Evolutionary conservation across 2,329 filamentous ascomycete species (phyloP).

Genomic region (Westerdykella sp.): DNA sequence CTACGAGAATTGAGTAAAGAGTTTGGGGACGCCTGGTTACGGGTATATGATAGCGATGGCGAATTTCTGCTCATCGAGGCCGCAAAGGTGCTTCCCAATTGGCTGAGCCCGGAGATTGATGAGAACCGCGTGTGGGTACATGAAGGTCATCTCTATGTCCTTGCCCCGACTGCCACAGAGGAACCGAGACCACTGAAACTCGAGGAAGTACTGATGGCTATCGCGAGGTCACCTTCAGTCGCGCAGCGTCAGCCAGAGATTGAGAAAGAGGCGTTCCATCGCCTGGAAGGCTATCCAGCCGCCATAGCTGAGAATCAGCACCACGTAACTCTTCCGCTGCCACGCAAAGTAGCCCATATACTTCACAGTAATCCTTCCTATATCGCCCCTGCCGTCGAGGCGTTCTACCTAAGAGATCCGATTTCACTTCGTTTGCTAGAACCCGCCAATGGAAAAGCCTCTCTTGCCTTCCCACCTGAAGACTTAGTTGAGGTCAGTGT

Average conservation of each 20-base stretch:
- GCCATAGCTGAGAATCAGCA: slow-evolving; percentile 74
- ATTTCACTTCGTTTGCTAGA: slow-evolving; percentile 65
- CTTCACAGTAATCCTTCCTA: slow-evolving; percentile 68
- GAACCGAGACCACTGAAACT: slow-evolving; percentile 49
- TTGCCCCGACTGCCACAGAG: slow-evolving; percentile 48
- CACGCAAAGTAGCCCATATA: slow-evolving; percentile 73
- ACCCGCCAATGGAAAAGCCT: slow-evolving; percentile 41
- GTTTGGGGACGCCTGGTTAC: slow-evolving; percentile 71
- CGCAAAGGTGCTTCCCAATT: slow-evolving; percentile 76
- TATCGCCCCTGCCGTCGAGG: slow-evolving; percentile 77
- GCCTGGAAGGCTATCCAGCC: slow-evolving; percentile 73
- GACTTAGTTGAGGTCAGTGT: slow-evolving; percentile 76
- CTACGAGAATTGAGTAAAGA: slow-evolving; percentile 71
- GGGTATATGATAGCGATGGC: slow-evolving; percentile 80
- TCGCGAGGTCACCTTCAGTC: slow-evolving; percentile 51
- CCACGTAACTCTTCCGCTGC: slow-evolving; percentile 64
- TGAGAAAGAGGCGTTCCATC: slow-evolving; percentile 85
- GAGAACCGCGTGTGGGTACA: slow-evolving; percentile 87
- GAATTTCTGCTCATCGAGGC: slow-evolving; percentile 95
- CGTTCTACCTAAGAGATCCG: slow-evolving; percentile 86
- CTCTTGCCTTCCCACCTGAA: slow-evolving; percentile 62
- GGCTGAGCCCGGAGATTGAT: slow-evolving; percentile 88
- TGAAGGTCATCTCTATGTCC: slow-evolving; percentile 65
- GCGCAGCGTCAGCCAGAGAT: slow-evolving; percentile 68
- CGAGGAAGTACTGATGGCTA: slow-evolving; percentile 55